Percentiles rank a stretch among this genome's conserved stretches.
These are phyloP conservation scores for Talaromyces sp. DNA, from an alignment of 2,329 filamentous ascomycete genomes.

Conservation along the genomic window DNA sequence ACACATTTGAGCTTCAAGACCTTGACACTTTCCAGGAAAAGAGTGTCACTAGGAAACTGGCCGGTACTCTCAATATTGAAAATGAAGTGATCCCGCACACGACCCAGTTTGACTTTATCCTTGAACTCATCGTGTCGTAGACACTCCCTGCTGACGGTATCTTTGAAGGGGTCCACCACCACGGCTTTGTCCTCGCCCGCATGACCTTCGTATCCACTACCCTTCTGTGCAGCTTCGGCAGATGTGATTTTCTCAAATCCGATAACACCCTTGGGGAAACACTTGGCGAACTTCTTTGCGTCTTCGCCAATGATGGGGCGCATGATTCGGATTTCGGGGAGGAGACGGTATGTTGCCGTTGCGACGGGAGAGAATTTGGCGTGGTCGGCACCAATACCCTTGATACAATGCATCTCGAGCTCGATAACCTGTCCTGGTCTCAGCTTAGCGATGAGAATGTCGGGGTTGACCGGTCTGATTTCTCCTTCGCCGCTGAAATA, in stretches of 20 bases:
- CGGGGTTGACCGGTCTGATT: constrained; percentile 77
- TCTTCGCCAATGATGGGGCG: constrained; percentile 81
- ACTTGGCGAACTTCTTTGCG: constrained; percentile 82
- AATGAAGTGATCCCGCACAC: constrained; percentile 93
- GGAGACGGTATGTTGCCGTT: constrained; percentile 84
- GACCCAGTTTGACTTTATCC: constrained; percentile 89
- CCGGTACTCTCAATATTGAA: constrained; percentile 93
- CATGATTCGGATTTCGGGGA: constrained; percentile 82
- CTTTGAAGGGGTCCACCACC: constrained; percentile 81
- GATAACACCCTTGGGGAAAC: constrained; percentile 88
- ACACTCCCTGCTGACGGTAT: constrained; percentile 92
- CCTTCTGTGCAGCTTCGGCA: constrained; percentile 58
- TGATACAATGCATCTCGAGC: constrained; percentile 87
- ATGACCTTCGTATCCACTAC: constrained; percentile 67
- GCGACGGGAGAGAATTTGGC: constrained; percentile 96
- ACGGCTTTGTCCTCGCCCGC: constrained; percentile 83
- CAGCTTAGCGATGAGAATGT: constrained; percentile 92
- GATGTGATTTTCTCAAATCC: constrained; percentile 68
- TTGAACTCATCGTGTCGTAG: constrained; percentile 89
- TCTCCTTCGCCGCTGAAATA: constrained; percentile 64
- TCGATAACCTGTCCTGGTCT: constrained; percentile 84
- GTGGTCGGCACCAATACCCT: constrained; percentile 90
- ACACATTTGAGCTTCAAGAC: constrained; percentile 78
- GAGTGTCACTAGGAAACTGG: constrained; percentile 87
- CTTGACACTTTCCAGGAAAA: constrained; percentile 87